Evolutionary conservation across 1,284 basidiomycete genomes (phyloP), one percentile per base, ranked within the genome.

Genomic region (Pseudozyma flocculosa): DNA sequence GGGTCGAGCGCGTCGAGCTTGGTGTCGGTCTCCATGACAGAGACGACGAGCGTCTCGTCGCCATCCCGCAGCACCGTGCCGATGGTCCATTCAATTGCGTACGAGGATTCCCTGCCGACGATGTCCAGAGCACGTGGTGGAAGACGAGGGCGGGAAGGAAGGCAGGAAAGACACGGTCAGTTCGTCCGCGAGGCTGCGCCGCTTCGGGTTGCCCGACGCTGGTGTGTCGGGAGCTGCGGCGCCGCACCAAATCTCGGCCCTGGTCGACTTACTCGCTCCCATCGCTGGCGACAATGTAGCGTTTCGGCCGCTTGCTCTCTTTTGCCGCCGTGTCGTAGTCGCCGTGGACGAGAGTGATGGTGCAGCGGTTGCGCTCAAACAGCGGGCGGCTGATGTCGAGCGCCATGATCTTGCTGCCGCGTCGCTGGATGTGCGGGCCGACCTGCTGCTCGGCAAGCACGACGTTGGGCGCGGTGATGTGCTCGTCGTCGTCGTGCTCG

Each of bases 51-150:
- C 50, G 68, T 74, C 49, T 78, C 75, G 76, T 98, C 94, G 0
- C 94, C 94, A 78, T 97, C 93, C 59, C 92, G 82, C 55, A 96
- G 80, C 0, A 97, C 94, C 0, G 94, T 97, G 5, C 94, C 94
- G 57, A 97, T 93, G 1, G 89, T 92, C 73, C 76, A 76, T 40
- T 74, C 75, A 17, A 70, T 62, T 13, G 69, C 75, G 32, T 74
- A 75, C 9, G 68, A 69, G 0, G 74, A 66, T 22, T 72, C 72
- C 13, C 44, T 49, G 46, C 22, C 11, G 32, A 48, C 8, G 18
- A n/a, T 34, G 39, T 3, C 14, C 10, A 41, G 8, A 41, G 15
- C 15, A 17, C 4, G 24, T 10, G 23, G 11, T 9, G 14, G 21
- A 37, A 37, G 29, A 21, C n/a, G 37, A 19, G 30, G 10, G n/a